Conservation (phyloP, 148 eudicot genomes). For the Diospyros lotus region DNA sequence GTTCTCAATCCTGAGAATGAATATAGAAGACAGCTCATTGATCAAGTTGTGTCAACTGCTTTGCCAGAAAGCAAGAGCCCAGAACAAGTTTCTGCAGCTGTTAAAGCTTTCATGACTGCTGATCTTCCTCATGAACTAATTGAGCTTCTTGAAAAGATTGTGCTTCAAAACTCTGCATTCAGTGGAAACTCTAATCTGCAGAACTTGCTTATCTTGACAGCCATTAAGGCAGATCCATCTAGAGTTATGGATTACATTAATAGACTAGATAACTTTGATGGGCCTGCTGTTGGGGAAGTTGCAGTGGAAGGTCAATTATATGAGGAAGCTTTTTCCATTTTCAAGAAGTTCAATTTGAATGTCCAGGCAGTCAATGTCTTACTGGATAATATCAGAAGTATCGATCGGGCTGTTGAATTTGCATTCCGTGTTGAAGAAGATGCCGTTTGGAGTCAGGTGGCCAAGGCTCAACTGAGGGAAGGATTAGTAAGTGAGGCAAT, state of each 20-base stretch:
- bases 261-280: conserved; percentile 94
- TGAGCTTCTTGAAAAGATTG: conserved; percentile 94
- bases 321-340: conserved; percentile 93
- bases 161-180: conserved; percentile 95
- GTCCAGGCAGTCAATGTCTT: conserved; percentile 92
- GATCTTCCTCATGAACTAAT: conserved; percentile 97
- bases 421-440: conserved; percentile 99
- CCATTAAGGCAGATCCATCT: conserved; percentile 91
- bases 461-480: conserved; percentile 80
- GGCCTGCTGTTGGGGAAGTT: conserved; percentile 95
- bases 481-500: conserved; percentile 92
- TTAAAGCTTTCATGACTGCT: conserved; percentile 98
- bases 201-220: conserved; percentile 89
- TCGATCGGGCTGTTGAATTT: conserved; percentile 93
- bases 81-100: conserved; percentile 99
- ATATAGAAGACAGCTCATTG: conserved; percentile 85
- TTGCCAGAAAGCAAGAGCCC: conserved; percentile 99
- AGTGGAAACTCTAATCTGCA: conserved; percentile 95
- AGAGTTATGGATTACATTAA: conserved; percentile 95
- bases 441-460: conserved; percentile 98
- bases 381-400: conserved; percentile 64
- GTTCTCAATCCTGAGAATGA: conserved; percentile 91
- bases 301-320: conserved; percentile 91
- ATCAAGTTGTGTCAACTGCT: conserved; percentile 98
- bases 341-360: conserved; percentile 91